phyloP scores from a whole-genome alignment of 495 filamentous ascomycete species.

The Penicillium salamii region DNA sequence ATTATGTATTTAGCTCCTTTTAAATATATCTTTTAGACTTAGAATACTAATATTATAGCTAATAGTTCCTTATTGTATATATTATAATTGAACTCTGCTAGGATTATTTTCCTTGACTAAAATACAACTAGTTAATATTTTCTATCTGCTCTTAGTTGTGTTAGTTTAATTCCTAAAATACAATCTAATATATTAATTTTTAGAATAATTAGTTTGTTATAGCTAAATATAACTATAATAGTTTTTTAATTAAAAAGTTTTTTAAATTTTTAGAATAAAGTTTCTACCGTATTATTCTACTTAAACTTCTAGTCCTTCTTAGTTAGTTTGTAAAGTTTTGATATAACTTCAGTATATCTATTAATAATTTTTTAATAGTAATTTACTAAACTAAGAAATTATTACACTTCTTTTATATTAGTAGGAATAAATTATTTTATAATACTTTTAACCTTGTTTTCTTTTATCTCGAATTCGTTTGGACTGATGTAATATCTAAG shows the following conservation, averaged over 20 bases:
- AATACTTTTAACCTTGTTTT: constrained; percentile 12
- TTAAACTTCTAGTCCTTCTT: constrained; percentile 8
- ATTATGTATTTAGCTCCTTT: constrained; percentile 10
- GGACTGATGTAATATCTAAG: constrained; percentile 9
- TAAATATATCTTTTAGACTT: constrained; percentile 25
- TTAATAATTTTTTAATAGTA: constrained; percentile 15
- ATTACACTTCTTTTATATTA: constrained; percentile 9
- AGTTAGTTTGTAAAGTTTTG: constrained; percentile 1
- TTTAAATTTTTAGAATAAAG: constrained; percentile 13
- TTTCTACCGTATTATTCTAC: constrained; percentile 1
- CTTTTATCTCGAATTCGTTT: constrained; percentile 8
- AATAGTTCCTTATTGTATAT: constrained; percentile 32
- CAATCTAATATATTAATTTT: constrained; percentile 16
- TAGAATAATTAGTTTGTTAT: constrained; percentile 3
- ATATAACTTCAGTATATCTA: constrained; percentile 2
- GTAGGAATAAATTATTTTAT: constrained; percentile 2
- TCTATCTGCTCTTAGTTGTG: constrained; percentile 8
- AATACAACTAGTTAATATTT: constrained; percentile 14
- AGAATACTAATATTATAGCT: constrained; percentile 23
- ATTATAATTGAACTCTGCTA: constrained; percentile 30
- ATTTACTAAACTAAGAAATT: constrained; percentile 9
- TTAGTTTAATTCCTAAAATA: constrained; percentile 4
- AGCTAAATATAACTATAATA: constrained; percentile 6
- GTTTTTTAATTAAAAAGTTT: background rate
- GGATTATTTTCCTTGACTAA: constrained; percentile 20